Evolutionary conservation across 352 stramenopile species (phyloP), one percentile per base, ranked within the genome.

Genomic region (Globisporangium middletonii): DNA sequence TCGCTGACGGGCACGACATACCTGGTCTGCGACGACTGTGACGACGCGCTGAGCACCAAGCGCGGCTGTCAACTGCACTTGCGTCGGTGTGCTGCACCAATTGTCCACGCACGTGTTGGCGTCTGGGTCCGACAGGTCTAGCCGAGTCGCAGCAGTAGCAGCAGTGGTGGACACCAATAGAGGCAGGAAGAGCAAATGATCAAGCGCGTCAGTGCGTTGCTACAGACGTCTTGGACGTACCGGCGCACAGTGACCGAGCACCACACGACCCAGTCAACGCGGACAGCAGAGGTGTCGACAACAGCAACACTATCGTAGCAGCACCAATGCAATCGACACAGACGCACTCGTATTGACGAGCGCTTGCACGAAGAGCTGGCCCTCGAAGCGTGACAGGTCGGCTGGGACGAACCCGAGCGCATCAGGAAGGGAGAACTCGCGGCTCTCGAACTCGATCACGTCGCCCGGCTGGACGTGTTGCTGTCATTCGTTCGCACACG

Each of bases 81-180:
- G 62, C 5, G 77, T 62, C 7, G 80, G 72, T 26, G 73, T 77
- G 64, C 77, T 91, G 65, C 72, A 87, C 27, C 73, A 71, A 50
- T 90, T 90, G 0, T 77, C 80, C 12, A 77, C 57, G 33, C 78
- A 75, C 1, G 71, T 69, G 56, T 89, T 91, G 3, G 78, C 67
- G 23, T 91, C 81, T 27, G 81, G 81, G 49, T 91, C 81, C 35
- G 79, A 71, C 38, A 79, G 45, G 62, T 88, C 79, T 90, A 50
- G 9, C 2, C 2, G 45, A 6, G 43, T 33, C 9, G 50, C 33
- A 37, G 0, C 49, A 50, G n/a, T 55, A 23, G 23, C n/a, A 28
- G 19, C n/a, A 51, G 8, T 18, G 23, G 23, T 23, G 23, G 23
- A 23, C 30, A 59, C 6, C n/a, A 37, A 33, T 44, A 18, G 23